Evolutionary conservation across 441 rosid species (phyloP).

Genomic region (Capsella rubella): DNA sequence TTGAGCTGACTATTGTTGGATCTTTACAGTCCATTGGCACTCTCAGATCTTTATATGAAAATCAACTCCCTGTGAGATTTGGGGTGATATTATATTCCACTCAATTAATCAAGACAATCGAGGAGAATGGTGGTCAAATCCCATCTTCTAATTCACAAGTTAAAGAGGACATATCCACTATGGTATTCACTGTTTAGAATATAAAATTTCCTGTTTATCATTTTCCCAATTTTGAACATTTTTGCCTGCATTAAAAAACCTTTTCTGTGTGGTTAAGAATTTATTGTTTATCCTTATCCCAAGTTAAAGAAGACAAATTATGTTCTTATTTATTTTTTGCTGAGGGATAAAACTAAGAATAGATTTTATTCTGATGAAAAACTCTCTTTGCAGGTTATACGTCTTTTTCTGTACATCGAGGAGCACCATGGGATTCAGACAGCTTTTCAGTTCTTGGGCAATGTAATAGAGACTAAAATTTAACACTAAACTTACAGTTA

Average conservation of each 20-base stretch:
- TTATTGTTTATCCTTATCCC: constrained; percentile 6
- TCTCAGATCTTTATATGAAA: constrained; percentile 82
- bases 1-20: constrained; percentile 45
- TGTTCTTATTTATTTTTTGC: constrained; percentile 9
- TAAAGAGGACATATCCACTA: constrained; percentile 83
- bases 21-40: constrained; percentile 80
- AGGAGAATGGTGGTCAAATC: constrained; percentile 63
- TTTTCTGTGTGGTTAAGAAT: not conserved
- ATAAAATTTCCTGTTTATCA: constrained; percentile 15
- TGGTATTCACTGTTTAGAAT: constrained; percentile 65
- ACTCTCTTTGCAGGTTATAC: constrained; percentile 77
- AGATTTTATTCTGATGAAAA: constrained; percentile 31
- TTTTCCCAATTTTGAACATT: constrained; percentile 1
- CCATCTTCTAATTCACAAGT: constrained; percentile 53
- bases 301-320: not conserved
- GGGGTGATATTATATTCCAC: constrained; percentile 91
- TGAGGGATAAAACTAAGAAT: constrained; percentile 32
- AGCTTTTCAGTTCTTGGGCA: constrained; percentile 93
- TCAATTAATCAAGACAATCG: constrained; percentile 67
- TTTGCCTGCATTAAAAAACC: not conserved
- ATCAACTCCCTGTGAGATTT: constrained; percentile 88
- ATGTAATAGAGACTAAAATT: constrained; percentile 57
- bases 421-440: constrained; percentile 81
- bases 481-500: constrained; percentile 29
- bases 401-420: constrained; percentile 83